phyloP scores from a whole-genome alignment of 441 rosid species.

The Populus hybrid region DNA sequence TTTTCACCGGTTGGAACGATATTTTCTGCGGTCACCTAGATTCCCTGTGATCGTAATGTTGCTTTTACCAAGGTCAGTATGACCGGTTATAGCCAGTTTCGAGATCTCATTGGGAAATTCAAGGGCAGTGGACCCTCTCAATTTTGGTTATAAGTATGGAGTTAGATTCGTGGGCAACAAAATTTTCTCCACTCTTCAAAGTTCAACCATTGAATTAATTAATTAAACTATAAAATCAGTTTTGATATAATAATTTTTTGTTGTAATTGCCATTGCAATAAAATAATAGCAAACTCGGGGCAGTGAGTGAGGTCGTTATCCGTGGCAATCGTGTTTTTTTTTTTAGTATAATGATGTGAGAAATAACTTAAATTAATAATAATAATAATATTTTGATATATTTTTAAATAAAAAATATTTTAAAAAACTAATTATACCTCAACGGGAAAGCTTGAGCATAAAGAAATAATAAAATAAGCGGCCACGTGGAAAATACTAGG shows the following conservation, averaged over 20 bases:
- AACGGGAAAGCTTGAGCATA: conserved; percentile 43
- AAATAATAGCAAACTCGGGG: conserved; percentile 5
- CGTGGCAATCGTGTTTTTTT: too few species aligned
- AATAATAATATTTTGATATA: too few species aligned
- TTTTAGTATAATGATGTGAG: too few species aligned
- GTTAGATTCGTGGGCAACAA: conserved; percentile 60
- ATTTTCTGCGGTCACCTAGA: conserved; percentile 54
- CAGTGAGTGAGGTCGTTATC: conserved; percentile 20
- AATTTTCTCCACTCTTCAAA: conserved; percentile 25
- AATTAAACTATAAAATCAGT: conserved; percentile 10
- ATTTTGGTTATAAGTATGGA: too few species aligned
- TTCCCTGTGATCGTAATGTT: conserved; percentile 52
- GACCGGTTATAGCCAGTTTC: conserved; percentile 44
- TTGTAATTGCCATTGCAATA: conserved; percentile 5
- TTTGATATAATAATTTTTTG: background rate
- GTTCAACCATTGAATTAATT: background rate
- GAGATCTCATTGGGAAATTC: conserved; percentile 46
- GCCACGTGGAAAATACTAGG: conserved; percentile 59
- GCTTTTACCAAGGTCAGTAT: conserved; percentile 45
- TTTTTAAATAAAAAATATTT: too few species aligned
- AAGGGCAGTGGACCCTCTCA: conserved; percentile 4
- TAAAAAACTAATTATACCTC: background rate
- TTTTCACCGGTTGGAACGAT: conserved; percentile 62
- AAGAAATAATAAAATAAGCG: conserved; percentile 26
- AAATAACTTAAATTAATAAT: too few species aligned